Evolutionary conservation across 208 protist species (phyloP).

Genomic region (Strigomonas oncopelti): DNA sequence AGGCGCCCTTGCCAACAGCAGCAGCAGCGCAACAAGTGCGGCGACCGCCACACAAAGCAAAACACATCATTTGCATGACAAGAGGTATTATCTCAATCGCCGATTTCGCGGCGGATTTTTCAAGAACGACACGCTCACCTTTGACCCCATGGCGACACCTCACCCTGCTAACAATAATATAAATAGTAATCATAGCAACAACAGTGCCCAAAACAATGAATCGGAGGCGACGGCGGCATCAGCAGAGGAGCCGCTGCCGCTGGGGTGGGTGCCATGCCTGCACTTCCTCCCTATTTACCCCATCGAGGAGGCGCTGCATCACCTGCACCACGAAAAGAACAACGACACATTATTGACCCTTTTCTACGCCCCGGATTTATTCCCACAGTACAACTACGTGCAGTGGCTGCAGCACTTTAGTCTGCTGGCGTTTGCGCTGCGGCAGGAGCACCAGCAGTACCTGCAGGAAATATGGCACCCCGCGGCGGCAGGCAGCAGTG

Average conservation of each 20-base stretch:
- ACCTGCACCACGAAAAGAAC: conserved; percentile 20
- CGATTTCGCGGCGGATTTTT: not conserved
- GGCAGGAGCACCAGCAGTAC: not conserved
- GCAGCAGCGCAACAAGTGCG: too few species aligned
- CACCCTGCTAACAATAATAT: not conserved
- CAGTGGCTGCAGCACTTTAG: conserved; percentile 26
- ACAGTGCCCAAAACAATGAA: too few species aligned
- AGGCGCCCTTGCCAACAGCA: too few species aligned
- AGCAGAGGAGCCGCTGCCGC: not conserved
- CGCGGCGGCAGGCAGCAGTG: too few species aligned
- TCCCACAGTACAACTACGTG: conserved; percentile 50
- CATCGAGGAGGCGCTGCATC: conserved; percentile 4
- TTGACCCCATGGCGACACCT: not conserved
- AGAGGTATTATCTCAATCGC: too few species aligned
- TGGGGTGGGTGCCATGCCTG: conserved; percentile 25
- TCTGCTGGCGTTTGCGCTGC: not conserved
- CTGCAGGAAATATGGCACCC: not conserved
- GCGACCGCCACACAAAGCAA: too few species aligned
- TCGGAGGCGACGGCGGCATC: too few species aligned
- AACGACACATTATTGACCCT: conserved; percentile 31
- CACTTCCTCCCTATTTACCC: conserved; percentile 10
- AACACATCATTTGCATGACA: too few species aligned
- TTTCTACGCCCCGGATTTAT: conserved; percentile 58
- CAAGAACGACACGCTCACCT: not conserved
- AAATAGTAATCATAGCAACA: conserved; percentile 7